These are phyloP conservation scores for Hanseniaspora gamundiae DNA, from an alignment of 1,139 yeast species.

Conservation along the genomic window DNA sequence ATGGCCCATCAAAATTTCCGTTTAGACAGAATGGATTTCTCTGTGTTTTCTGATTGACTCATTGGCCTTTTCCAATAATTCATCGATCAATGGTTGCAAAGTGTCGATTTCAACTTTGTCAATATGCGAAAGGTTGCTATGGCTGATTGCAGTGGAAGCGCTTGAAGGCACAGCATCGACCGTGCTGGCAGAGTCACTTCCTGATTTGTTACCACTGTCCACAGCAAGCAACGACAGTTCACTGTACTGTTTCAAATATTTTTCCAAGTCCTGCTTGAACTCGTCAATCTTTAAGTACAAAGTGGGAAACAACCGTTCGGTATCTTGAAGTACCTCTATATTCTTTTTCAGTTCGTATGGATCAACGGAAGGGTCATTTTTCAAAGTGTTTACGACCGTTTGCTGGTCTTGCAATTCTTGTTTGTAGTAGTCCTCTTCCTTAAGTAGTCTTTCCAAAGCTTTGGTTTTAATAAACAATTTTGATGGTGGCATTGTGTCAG, in stretches of 20 bases:
- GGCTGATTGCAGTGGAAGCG: not conserved
- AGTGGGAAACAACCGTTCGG: slow-evolving; percentile 50
- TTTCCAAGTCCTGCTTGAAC: slow-evolving; percentile 36
- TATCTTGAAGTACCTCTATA: slow-evolving; percentile 53
- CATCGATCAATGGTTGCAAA: not conserved
- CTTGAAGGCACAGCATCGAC: not conserved
- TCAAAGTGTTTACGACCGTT: slow-evolving; percentile 32
- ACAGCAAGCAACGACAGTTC: not conserved
- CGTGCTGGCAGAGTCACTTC: not conserved
- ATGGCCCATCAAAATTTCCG: too few species aligned
- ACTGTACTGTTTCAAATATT: slow-evolving; percentile 25
- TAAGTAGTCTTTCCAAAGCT: slow-evolving; percentile 61
- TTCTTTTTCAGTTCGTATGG: slow-evolving; percentile 62
- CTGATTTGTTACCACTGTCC: not conserved
- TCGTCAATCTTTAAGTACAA: slow-evolving; percentile 40
- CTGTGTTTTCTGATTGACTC: not conserved
- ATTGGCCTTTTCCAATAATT: not conserved
- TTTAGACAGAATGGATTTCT: too few species aligned
- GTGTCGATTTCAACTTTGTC: slow-evolving; percentile 1
- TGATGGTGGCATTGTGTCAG: slow-evolving; percentile 55
- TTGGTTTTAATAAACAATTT: slow-evolving; percentile 63
- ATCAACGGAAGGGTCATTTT: slow-evolving; percentile 35
- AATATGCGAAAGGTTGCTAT: not conserved
- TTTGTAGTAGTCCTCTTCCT: slow-evolving; percentile 56
- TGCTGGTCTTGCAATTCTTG: slow-evolving; percentile 56